phyloP scores from a whole-genome alignment of 257 asterid genomes.

The Scutellaria barbata region DNA sequence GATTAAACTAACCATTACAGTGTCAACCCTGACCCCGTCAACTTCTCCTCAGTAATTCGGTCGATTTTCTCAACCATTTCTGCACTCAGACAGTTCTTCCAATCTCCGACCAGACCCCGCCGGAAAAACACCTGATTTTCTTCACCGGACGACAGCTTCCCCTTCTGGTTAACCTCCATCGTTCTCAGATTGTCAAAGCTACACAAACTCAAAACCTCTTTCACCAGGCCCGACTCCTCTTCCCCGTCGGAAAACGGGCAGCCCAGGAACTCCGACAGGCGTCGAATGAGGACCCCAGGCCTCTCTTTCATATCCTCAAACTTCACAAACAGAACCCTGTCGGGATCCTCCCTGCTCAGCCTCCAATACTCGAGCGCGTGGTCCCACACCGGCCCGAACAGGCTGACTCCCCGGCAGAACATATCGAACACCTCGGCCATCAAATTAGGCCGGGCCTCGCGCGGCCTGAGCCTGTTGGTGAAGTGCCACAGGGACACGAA shows the following conservation, averaged over 20 bases:
- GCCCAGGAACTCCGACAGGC: constrained; percentile 48
- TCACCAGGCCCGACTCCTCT: constrained; percentile 46
- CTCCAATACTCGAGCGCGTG: constrained; percentile 54
- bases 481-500: constrained; percentile 61
- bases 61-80: constrained; percentile 50
- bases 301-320: constrained; percentile 50
- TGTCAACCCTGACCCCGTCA: constrained; percentile 43
- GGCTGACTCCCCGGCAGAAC: constrained; percentile 50
- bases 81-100: constrained; percentile 44
- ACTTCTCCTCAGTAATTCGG: constrained; percentile 42
- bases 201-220: constrained; percentile 44
- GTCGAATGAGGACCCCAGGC: constrained; percentile 34
- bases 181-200: constrained; percentile 46
- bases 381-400: constrained; percentile 61
- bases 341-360: constrained; percentile 29
- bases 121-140: constrained; percentile 51
- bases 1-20: constrained; percentile 5
- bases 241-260: constrained; percentile 46
- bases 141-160: constrained; percentile 51
- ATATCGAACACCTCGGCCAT: constrained; percentile 40
- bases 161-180: constrained; percentile 45
- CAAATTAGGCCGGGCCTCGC: constrained; percentile 12
- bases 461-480: constrained; percentile 41
- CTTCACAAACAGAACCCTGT: constrained; percentile 43
- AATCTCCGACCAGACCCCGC: constrained; percentile 56